These are phyloP conservation scores for Protomyces inundatus DNA, from an alignment of 1,139 yeast species.

Conservation along the genomic window DNA sequence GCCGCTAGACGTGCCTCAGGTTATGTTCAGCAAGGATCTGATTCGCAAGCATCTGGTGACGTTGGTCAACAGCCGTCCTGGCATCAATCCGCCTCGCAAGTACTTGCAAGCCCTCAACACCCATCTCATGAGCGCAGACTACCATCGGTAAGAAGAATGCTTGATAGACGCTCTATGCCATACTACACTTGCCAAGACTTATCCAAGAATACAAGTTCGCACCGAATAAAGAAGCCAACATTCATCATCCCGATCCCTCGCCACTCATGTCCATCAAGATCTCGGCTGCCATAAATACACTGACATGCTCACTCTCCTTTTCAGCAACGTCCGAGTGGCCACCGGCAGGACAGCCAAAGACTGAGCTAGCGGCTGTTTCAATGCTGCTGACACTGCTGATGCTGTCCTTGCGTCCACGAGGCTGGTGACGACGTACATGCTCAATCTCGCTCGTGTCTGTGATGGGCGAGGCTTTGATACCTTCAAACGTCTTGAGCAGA, in stretches of 20 bases:
- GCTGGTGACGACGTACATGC: neutral
- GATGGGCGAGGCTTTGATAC: constrained; percentile 16
- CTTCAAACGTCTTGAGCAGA: neutral
- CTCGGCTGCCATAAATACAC: neutral
- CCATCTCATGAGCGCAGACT: constrained; percentile 36
- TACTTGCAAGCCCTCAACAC: constrained; percentile 64
- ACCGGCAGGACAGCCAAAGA: neutral
- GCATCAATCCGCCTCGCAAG: constrained; percentile 69
- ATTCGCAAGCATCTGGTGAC: constrained; percentile 56
- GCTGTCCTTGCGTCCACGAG: neutral
- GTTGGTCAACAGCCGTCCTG: constrained; percentile 44
- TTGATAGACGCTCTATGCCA: neutral
- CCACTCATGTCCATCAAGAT: neutral
- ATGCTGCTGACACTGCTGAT: neutral
- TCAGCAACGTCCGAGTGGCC: neutral
- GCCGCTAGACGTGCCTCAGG: constrained; percentile 28
- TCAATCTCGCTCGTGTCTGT: neutral
- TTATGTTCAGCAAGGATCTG: constrained; percentile 39
- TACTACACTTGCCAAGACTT: too few species aligned
- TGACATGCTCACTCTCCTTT: neutral
- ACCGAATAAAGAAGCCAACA: neutral
- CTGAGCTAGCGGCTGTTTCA: neutral
- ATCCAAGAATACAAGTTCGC: too few species aligned
- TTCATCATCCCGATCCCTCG: neutral
- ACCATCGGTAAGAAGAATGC: neutral